phyloP scores from a whole-genome alignment of 2,329 filamentous ascomycete species.

The Apiospora phragmitis region DNA sequence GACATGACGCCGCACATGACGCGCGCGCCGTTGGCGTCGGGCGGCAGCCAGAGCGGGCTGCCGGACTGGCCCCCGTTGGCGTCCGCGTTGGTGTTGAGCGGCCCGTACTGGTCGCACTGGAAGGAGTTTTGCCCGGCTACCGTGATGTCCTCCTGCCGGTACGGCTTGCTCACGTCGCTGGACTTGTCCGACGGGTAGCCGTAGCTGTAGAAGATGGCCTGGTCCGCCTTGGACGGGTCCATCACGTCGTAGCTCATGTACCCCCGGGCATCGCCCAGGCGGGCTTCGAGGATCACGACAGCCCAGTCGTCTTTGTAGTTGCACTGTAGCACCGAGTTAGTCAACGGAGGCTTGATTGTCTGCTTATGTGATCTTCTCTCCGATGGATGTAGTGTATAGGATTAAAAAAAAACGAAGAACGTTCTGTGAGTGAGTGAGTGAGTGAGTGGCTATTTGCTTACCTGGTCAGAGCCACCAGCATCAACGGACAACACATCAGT shows the following conservation, averaged over 20 bases:
- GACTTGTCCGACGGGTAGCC: slow-evolving; percentile 18
- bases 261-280: slow-evolving; percentile 26
- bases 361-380: neutral
- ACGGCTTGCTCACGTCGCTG: slow-evolving; percentile 14
- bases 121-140: slow-evolving; percentile 13
- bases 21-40: neutral
- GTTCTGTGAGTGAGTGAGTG: too few relatives aligned
- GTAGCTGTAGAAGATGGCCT: slow-evolving; percentile 22
- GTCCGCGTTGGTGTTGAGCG: slow-evolving; percentile 18
- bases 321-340: slow-evolving; percentile 12
- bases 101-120: slow-evolving; percentile 14
- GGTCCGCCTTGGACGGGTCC: slow-evolving; percentile 13
- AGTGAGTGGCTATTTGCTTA: neutral
- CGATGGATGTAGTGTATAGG: neutral
- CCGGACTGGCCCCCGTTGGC: slow-evolving; percentile 18
- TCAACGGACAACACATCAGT: slow-evolving; percentile 10
- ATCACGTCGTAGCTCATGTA: slow-evolving; percentile 24
- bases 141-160: slow-evolving; percentile 19
- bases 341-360: neutral
- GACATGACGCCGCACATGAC: slow-evolving; percentile 17
- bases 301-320: slow-evolving; percentile 28
- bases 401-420: neutral
- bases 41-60: slow-evolving; percentile 13
- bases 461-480: slow-evolving; percentile 3
- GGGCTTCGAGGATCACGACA: slow-evolving; percentile 26